These are phyloP conservation scores for Themeda triandra DNA, from an alignment of 176 grass and related monocot genomes.

Conservation along the genomic window DNA sequence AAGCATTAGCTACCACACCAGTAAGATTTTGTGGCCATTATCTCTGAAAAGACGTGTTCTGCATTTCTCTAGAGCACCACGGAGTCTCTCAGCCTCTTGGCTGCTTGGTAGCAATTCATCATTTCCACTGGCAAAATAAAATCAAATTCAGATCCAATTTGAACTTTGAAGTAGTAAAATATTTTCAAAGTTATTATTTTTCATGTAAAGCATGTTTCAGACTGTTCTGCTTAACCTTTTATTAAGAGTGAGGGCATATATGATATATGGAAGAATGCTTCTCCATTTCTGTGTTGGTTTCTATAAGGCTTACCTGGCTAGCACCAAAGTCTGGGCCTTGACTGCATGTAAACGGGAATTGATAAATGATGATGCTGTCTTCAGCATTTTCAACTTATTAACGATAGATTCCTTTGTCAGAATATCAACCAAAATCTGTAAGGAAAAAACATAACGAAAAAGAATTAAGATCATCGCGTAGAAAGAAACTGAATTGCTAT, in stretches of 20 bases:
- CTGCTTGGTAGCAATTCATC: constrained; percentile 80
- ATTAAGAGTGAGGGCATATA: background rate
- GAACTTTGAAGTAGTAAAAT: background rate
- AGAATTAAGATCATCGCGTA: background rate
- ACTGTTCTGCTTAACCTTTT: background rate
- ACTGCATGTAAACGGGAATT: constrained; percentile 87
- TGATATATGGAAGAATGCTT: background rate
- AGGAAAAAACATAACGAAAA: background rate
- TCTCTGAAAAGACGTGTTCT: constrained; percentile 73
- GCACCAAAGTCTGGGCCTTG: constrained; percentile 67
- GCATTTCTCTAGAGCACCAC: constrained; percentile 45
- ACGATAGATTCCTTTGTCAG: constrained; percentile 67
- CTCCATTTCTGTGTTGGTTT: background rate
- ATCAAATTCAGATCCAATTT: constrained; percentile 33
- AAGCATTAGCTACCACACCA: constrained; percentile 43
- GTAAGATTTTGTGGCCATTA: constrained; percentile 71
- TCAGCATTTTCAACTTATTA: constrained; percentile 80
- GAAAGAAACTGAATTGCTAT: constrained; percentile 2
- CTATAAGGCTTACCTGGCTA: constrained; percentile 67
- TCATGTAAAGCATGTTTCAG: background rate
- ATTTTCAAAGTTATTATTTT: background rate
- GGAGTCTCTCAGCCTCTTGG: constrained; percentile 75
- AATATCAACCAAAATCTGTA: constrained; percentile 69
- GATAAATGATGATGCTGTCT: constrained; percentile 54
- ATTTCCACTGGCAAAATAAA: constrained; percentile 59